Percentiles rank a stretch among this genome's conserved stretches.
Conservation (phyloP, 192 early-diverging fungal species). For the Bifiguratus adelaidae region DNA sequence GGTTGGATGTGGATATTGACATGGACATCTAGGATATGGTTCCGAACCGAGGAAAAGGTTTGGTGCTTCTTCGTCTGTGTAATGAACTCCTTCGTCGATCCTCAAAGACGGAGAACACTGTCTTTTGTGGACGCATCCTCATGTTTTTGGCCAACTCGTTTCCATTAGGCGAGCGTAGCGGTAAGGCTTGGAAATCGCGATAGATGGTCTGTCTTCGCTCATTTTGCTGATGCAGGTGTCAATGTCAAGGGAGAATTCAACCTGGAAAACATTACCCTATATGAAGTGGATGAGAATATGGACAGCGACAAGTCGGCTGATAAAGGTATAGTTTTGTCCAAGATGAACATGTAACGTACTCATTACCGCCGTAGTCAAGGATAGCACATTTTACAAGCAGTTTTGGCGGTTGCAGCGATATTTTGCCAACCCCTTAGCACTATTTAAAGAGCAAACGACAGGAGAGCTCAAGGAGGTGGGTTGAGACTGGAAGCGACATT, state of each 20-base stretch:
- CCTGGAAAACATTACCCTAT: slow-evolving; percentile 44
- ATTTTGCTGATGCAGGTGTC: slow-evolving; percentile 35
- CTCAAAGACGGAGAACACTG: slow-evolving; percentile 74
- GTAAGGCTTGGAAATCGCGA: slow-evolving; percentile 6
- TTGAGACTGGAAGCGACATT: too few species aligned
- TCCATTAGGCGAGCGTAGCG: slow-evolving; percentile 79
- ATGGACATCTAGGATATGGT: slow-evolving; percentile 54
- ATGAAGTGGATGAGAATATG: slow-evolving; percentile 31
- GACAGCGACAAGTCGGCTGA: slow-evolving; percentile 31
- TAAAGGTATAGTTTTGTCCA: slow-evolving; percentile 6
- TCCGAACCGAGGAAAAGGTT: slow-evolving; percentile 71
- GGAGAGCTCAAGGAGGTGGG: slow-evolving; percentile 26
- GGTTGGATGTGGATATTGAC: too few species aligned
- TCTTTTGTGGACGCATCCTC: slow-evolving; percentile 79
- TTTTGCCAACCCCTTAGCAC: slow-evolving; percentile 56
- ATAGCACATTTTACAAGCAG: slow-evolving; percentile 55
- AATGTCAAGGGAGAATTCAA: slow-evolving; percentile 88
- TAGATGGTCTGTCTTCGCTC: neutral
- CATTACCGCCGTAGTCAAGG: too few species aligned
- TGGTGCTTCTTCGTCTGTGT: slow-evolving; percentile 73
- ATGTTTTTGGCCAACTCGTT: slow-evolving; percentile 80
- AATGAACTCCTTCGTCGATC: slow-evolving; percentile 83
- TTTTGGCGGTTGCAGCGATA: slow-evolving; percentile 76
- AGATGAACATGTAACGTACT: too few species aligned
- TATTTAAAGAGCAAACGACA: slow-evolving; percentile 28